Evolutionary conservation across 306 rosid genomes (phyloP).

Genomic region (Acacia acuminata): DNA sequence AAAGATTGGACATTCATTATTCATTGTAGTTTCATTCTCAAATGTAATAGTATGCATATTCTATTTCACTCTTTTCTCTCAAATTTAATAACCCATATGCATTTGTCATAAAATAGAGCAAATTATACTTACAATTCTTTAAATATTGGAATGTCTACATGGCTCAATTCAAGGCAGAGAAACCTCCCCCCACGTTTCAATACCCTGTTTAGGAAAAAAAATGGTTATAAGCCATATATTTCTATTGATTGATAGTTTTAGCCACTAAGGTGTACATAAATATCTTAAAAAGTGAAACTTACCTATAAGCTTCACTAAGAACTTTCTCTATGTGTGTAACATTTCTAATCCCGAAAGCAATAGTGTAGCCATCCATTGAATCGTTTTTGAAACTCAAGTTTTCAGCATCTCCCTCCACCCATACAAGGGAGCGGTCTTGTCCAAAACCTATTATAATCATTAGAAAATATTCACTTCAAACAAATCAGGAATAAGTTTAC

Average conservation of each 20-base stretch:
- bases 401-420: slow-evolving; percentile 96
- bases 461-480: slow-evolving; percentile 35
- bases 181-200: slow-evolving; percentile 90
- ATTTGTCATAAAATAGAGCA: slow-evolving; percentile 16
- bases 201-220: slow-evolving; percentile 55
- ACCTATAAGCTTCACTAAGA: slow-evolving; percentile 84
- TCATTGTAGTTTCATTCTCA: slow-evolving; percentile 21
- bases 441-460: slow-evolving; percentile 59
- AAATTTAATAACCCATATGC: slow-evolving; percentile 15
- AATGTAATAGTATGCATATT: slow-evolving; percentile 23
- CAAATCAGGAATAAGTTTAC: slow-evolving; percentile 17
- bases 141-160: slow-evolving; percentile 73
- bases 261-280: slow-evolving; percentile 1
- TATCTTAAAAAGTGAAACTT: slow-evolving; percentile 31
- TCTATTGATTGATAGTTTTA: slow-evolving; percentile 2
- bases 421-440: slow-evolving; percentile 68
- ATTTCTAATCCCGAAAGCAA: slow-evolving; percentile 96
- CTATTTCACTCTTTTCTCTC: slow-evolving; percentile 5
- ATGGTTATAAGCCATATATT: slow-evolving; percentile 10
- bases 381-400: slow-evolving; percentile 61
- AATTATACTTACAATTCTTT: slow-evolving; percentile 79
- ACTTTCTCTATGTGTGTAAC: slow-evolving; percentile 94
- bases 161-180: slow-evolving; percentile 96
- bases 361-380: slow-evolving; percentile 96
- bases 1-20: not conserved